Evolutionary conservation across 2,329 filamentous ascomycete species (phyloP).

Genomic region (Dothiorella sarmentorum): DNA sequence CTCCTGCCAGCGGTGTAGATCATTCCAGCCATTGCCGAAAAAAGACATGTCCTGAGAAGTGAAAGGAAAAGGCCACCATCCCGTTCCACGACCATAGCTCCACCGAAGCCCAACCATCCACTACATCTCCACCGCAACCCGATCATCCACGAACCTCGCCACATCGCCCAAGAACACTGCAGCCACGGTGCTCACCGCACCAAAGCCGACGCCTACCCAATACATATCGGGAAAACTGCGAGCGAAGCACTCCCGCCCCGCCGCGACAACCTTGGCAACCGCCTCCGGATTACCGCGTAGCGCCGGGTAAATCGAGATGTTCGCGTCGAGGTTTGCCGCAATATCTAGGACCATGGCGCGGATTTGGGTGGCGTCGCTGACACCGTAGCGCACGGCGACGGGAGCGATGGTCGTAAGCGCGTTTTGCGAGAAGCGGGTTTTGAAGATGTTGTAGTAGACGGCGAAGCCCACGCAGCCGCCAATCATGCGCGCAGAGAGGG

Average conservation of each 20-base stretch:
- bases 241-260: constrained; percentile 56
- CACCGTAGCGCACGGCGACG: constrained; percentile 22
- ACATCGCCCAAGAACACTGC: constrained; percentile 60
- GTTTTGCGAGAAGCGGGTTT: constrained; percentile 25
- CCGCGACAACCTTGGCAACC: constrained; percentile 44
- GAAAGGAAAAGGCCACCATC: no score
- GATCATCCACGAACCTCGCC: constrained; percentile 5
- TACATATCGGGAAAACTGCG: constrained; percentile 61
- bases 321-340: constrained; percentile 42
- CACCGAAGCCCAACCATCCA: no score
- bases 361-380: constrained; percentile 44
- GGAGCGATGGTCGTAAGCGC: constrained; percentile 27
- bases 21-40: no score
- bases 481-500: constrained; percentile 65
- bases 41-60: no score
- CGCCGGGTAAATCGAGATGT: constrained; percentile 44
- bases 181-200: constrained; percentile 54
- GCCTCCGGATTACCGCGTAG: constrained; percentile 48
- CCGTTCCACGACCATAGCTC: no score
- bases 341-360: constrained; percentile 45
- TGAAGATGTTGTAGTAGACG: constrained; percentile 40
- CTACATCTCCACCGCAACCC: not conserved
- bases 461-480: constrained; percentile 64
- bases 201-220: constrained; percentile 61
- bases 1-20: no score